A percentile compares a stretch with the other conserved stretches of the same genome.
Conservation (phyloP, 129 eudicot genomes). For the sunflower (Helianthus annuus) region HanXRQr2.0-SUNRISE NC_035433.2:119659485-119659984, state of each 20-base stretch:
- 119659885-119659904: neutral
- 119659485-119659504: constrained; percentile 78
- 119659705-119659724: neutral
- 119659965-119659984: constrained; percentile 93
- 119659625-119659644: neutral
- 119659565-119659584: neutral
- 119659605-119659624: neutral
- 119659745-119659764: neutral
- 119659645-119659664: no score
- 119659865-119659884: neutral
- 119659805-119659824: neutral
- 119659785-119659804: neutral
- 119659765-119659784: neutral
- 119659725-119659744: neutral
- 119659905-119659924: constrained; percentile 51
- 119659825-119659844: neutral
- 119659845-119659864: neutral
- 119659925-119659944: constrained; percentile 85
- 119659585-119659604: neutral
- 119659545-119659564: neutral
- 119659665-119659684: no score
- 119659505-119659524: constrained; percentile 77
- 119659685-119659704: no score
- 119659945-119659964: constrained; percentile 90
- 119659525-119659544: constrained; percentile 76